A percentile compares a stretch with the other conserved stretches of the same genome.
Conservation (phyloP, 2,329 filamentous ascomycete species). For the Fulvia fulva region DNA sequence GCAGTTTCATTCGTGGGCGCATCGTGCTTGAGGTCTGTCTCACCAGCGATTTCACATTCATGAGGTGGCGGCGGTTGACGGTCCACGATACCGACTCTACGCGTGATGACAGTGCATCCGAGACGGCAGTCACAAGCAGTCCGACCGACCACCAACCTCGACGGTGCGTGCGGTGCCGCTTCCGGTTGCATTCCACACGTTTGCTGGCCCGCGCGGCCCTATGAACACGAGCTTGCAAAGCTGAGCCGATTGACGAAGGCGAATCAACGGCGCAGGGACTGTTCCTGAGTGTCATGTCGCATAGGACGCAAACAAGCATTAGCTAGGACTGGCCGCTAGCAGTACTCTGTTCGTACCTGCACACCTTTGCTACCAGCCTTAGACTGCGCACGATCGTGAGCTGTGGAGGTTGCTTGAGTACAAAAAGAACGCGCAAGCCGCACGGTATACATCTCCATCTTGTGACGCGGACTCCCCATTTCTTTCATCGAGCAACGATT, state of each 20-base stretch:
- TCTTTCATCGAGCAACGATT: neutral
- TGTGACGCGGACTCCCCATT: neutral
- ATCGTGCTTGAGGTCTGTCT: neutral
- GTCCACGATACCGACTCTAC: neutral
- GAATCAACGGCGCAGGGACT: neutral
- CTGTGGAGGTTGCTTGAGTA: neutral
- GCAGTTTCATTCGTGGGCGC: neutral
- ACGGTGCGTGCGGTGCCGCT: neutral
- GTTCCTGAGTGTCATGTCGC: neutral
- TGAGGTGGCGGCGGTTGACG: constrained; percentile 4
- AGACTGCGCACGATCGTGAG: neutral
- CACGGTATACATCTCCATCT: neutral
- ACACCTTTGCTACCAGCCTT: neutral
- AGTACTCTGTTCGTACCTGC: neutral
- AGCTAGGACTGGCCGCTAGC: neutral
- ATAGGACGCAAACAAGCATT: neutral
- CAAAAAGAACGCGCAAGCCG: neutral
- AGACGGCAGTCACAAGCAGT: neutral
- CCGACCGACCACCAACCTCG: neutral
- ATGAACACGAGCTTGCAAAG: constrained; percentile 1
- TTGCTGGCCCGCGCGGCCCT: neutral
- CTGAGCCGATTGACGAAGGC: neutral
- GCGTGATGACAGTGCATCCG: neutral
- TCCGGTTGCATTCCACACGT: neutral
- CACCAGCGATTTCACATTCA: constrained; percentile 3